These are phyloP conservation scores for Coemansia sp. DNA, from an alignment of 192 early-diverging fungal genomes.

Conservation along the genomic window DNA sequence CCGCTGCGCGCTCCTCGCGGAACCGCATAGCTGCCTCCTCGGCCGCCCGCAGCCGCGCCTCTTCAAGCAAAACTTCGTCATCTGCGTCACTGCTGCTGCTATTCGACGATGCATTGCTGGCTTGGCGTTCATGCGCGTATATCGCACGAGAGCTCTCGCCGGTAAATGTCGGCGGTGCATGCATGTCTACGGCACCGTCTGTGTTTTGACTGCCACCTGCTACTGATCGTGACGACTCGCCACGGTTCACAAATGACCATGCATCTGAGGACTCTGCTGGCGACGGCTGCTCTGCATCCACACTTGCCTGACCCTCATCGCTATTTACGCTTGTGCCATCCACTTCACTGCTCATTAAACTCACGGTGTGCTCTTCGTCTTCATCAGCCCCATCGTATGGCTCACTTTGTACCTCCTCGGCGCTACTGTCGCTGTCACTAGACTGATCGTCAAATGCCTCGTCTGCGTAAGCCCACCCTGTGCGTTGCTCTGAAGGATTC, in stretches of 20 bases:
- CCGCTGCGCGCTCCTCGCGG: conserved; percentile 4
- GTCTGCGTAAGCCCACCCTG: conserved; percentile 32
- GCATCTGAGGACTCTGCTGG: conserved; percentile 16
- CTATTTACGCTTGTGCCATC: not conserved
- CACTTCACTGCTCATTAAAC: not conserved
- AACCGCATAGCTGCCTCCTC: conserved; percentile 8
- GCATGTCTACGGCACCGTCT: not conserved
- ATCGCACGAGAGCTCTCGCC: conserved; percentile 32
- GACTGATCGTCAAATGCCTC: conserved; percentile 26
- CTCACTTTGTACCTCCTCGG: not conserved
- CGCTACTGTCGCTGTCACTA: not conserved
- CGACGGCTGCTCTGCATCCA: not conserved
- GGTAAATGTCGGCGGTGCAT: conserved; percentile 33
- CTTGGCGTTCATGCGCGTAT: conserved; percentile 6
- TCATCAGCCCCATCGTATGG: not conserved
- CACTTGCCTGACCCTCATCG: not conserved
- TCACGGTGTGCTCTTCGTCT: not conserved
- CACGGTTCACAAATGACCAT: conserved; percentile 27
- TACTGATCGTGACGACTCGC: conserved; percentile 6
- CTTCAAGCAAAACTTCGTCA: not conserved
- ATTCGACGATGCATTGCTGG: not conserved
- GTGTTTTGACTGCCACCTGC: not conserved
- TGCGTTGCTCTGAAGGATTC: conserved; percentile 12
- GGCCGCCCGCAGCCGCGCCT: conserved; percentile 6
- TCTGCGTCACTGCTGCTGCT: conserved; percentile 2